A percentile compares a stretch with the other conserved stretches of the same genome.
Conservation (phyloP, 2,329 filamentous ascomycete species). For the Blastomyces emzantsi region DNA sequence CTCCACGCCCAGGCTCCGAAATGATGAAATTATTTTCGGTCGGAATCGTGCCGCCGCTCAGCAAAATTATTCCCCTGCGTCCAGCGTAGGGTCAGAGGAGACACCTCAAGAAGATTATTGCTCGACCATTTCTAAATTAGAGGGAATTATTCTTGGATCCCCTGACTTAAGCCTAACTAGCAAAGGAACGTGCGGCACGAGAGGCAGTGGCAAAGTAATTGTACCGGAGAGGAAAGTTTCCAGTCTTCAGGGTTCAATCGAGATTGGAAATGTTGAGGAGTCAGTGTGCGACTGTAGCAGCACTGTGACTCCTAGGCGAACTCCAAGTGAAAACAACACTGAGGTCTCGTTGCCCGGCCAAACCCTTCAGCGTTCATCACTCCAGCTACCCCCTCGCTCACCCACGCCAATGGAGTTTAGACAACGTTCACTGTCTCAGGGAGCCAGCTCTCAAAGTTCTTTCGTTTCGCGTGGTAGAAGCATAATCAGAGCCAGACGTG, state of each 20-base stretch:
- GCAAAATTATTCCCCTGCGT: neutral
- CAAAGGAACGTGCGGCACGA: conserved; percentile 3
- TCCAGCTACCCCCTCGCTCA: conserved; percentile 1
- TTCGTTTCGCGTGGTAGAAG: neutral
- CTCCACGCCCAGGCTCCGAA: neutral
- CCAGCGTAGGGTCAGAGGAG: neutral
- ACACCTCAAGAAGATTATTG: neutral
- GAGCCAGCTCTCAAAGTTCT: neutral
- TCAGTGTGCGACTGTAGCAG: neutral
- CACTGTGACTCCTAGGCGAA: neutral
- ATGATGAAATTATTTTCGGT: neutral
- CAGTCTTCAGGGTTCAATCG: neutral
- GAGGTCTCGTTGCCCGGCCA: conserved; percentile 1
- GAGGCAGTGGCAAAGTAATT: neutral
- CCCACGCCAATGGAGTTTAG: neutral
- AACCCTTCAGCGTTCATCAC: neutral
- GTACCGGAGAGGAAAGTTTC: neutral
- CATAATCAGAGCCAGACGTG: neutral
- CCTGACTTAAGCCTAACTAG: neutral
- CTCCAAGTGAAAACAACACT: neutral
- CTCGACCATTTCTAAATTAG: neutral
- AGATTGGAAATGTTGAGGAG: neutral
- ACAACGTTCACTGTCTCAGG: neutral
- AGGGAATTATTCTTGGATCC: conserved; percentile 5
- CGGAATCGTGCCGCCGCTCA: neutral